A percentile compares a stretch with the other conserved stretches of the same genome.
Evolutionary conservation across 2,329 filamentous ascomycete species (phyloP).

Genomic region (Beauveria australis): DNA sequence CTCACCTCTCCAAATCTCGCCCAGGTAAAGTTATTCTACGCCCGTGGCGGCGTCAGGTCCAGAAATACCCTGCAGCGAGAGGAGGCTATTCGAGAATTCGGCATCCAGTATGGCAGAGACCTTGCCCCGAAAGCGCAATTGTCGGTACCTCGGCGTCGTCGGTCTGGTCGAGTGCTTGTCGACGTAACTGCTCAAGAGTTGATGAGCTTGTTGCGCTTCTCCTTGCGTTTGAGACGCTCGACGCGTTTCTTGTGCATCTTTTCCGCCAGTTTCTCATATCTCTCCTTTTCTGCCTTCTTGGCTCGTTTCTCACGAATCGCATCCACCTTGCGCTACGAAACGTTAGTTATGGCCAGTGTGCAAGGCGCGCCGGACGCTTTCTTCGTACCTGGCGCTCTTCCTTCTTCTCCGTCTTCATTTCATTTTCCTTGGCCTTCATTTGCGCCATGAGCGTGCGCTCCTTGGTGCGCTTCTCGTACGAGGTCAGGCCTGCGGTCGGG

Average conservation of each 20-base stretch:
- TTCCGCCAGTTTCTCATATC: constrained; percentile 88
- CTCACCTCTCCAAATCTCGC: neutral
- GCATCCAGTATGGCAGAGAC: neutral
- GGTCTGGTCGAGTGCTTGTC: neutral
- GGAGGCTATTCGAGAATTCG: neutral
- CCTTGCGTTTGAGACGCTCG: constrained; percentile 84
- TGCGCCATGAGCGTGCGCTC: constrained; percentile 61
- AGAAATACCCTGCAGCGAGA: neutral
- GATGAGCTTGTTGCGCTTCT: constrained; percentile 88
- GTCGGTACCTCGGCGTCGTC: neutral
- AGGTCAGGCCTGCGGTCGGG: constrained; percentile 65
- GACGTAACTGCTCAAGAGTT: constrained; percentile 45
- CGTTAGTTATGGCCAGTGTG: neutral
- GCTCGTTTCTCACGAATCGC: constrained; percentile 76
- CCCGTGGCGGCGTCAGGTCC: neutral
- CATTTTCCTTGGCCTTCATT: constrained; percentile 88
- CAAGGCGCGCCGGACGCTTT: neutral
- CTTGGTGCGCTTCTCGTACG: constrained; percentile 69
- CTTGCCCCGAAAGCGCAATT: neutral
- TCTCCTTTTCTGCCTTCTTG: constrained; percentile 85
- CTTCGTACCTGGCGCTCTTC: constrained; percentile 68
- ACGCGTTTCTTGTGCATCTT: constrained; percentile 97
- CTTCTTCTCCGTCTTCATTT: constrained; percentile 94
- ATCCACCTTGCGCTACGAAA: constrained; percentile 61
- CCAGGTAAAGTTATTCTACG: neutral